Base-by-base conservation (phyloP, 2,329 filamentous ascomycete genomes). In the Raffaelea deltoideospora region DNA sequence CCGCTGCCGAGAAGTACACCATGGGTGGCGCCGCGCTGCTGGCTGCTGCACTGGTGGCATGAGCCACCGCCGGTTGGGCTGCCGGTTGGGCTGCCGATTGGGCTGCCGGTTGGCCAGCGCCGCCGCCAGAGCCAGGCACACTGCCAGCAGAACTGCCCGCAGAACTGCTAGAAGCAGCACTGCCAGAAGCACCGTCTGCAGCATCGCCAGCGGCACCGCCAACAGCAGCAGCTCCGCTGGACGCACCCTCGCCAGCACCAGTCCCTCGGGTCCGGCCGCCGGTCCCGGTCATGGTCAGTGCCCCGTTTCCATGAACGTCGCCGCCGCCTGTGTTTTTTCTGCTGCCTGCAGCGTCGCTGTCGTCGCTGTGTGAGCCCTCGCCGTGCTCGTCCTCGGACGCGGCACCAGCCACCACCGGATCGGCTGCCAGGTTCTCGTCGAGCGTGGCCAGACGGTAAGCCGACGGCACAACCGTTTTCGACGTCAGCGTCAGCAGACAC, bases 1-100 rank as follows among this genome's bases (percentile, higher is more conserved):
- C 90, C 30, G 88, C 88, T 40, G 88, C 90, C 8, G 90, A 87
- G 55, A 95, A 98, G 57, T 94, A 98, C 5, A 88, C 71, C 79
- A 92, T 92, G 1, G 84, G 81, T 3, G 79, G 70, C 1, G 63
- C 56, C 2, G 38, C 5, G 3, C 14, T 5, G 22, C 18, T n/a
- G 28, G 8, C 32, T n/a, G n/a, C n/a, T n/a, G n/a, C n/a, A n/a
- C n/a, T n/a, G n/a, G n/a, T n/a, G n/a, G n/a, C n/a, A n/a, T n/a
- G n/a, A n/a, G n/a, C n/a, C n/a, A n/a, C n/a, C n/a, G 15, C 7
- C 13, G 15, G 31, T 11, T 8, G 17, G 13, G 11, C 18, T 5
- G 6, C 31, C 10, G 18, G 13, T 3, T 5, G 3, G 14, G 31
- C 13, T 15, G 13, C 11, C 6, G 31, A 14, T 5, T 10, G 5